phyloP scores from a whole-genome alignment of 495 filamentous ascomycete species.

The Saxophila tyrrhenica region DNA sequence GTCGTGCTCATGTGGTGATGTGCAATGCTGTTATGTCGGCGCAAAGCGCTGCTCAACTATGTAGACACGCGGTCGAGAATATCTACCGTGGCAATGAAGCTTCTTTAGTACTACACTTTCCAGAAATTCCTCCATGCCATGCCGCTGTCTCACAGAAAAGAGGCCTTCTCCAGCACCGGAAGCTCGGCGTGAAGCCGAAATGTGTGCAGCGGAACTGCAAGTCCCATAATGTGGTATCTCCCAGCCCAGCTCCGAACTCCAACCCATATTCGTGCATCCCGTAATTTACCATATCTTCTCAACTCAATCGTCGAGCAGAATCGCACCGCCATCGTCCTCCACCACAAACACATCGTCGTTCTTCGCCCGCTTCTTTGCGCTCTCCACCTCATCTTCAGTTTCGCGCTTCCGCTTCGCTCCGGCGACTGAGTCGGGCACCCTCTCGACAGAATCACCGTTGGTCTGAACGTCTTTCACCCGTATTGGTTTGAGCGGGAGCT shows the following conservation, averaged over 20 bases:
- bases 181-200: no score
- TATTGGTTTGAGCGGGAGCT: conserved; percentile 11
- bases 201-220: no score
- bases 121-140: no score
- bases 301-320: conserved; percentile 13
- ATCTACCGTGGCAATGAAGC: neutral
- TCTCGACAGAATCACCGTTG: neutral
- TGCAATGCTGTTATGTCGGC: neutral
- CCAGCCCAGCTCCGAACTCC: neutral
- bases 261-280: neutral
- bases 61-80: neutral
- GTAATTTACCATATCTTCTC: neutral
- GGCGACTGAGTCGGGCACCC: neutral
- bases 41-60: neutral
- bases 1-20: neutral
- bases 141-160: no score
- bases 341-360: conserved; percentile 4
- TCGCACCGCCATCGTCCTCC: conserved; percentile 14
- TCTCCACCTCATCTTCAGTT: conserved; percentile 10
- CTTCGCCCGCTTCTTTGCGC: conserved; percentile 11
- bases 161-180: no score
- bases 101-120: neutral
- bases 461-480: neutral
- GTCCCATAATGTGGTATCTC: neutral
- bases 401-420: conserved; percentile 16